These are phyloP conservation scores for Aspergillus biplanus DNA, from an alignment of 495 filamentous ascomycete species.

Conservation along the genomic window DNA sequence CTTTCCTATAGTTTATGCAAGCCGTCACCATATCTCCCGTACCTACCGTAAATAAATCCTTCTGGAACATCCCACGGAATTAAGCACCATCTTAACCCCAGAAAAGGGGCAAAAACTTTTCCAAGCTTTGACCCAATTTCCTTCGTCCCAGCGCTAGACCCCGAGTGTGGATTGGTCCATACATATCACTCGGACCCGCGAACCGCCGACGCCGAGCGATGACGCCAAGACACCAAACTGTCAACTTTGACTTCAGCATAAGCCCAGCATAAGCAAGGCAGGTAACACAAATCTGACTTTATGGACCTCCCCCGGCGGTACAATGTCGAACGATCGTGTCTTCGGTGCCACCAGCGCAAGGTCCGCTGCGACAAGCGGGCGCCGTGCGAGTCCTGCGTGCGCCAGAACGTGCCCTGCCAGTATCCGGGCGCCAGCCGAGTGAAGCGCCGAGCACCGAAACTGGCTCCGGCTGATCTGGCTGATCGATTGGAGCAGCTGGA, in stretches of 20 bases:
- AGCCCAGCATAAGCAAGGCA: not conserved
- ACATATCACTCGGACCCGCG: not conserved
- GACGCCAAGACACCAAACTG: not conserved
- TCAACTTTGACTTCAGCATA: not conserved
- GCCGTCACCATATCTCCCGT: no score
- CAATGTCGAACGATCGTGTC: constrained; percentile 33
- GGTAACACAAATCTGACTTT: not conserved
- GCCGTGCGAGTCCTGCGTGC: constrained; percentile 36
- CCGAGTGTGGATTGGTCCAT: no score
- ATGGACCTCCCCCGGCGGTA: constrained; percentile 8
- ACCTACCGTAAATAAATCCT: no score
- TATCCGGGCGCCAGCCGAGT: constrained; percentile 36
- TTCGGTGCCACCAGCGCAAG: constrained; percentile 43
- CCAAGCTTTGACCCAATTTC: no score
- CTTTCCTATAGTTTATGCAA: no score
- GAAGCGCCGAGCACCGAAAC: constrained; percentile 33
- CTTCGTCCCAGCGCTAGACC: no score
- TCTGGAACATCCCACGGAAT: no score
- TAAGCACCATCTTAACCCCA: no score
- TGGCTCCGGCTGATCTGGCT: constrained; percentile 17
- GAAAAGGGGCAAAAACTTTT: no score
- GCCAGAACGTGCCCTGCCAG: constrained; percentile 29
- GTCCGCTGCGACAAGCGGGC: constrained; percentile 39
- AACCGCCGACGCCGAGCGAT: not conserved
- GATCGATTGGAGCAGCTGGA: constrained; percentile 36